A percentile compares a stretch with the other conserved stretches of the same genome.
These are phyloP conservation scores for Gomphus bonarii DNA, from an alignment of 1,284 basidiomycete genomes.

Conservation along the genomic window DNA sequence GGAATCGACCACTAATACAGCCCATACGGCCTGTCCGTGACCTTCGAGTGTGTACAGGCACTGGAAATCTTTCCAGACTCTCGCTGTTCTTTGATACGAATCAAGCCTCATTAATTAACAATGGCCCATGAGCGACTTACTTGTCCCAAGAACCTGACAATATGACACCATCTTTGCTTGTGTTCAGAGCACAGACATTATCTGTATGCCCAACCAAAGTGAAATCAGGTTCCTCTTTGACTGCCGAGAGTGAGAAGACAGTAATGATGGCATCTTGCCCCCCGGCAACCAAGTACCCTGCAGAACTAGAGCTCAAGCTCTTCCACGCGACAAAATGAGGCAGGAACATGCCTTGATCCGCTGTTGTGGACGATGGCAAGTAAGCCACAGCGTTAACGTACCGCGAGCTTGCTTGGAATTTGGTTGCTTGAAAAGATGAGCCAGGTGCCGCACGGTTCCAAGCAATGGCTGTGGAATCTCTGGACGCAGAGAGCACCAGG, in stretches of 20 bases:
- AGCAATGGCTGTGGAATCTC: slow-evolving; percentile 81
- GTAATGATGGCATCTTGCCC: slow-evolving; percentile 82
- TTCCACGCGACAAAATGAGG: background rate
- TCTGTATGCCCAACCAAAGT: slow-evolving; percentile 82
- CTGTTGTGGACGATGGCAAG: slow-evolving; percentile 52
- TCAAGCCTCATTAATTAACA: background rate
- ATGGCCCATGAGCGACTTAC: slow-evolving; percentile 33
- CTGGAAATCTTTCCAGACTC: slow-evolving; percentile 84
- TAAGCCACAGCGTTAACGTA: slow-evolving; percentile 80
- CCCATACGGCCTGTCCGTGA: slow-evolving; percentile 92
- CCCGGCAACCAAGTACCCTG: slow-evolving; percentile 78
- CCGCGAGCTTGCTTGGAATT: slow-evolving; percentile 60
- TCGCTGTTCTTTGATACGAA: slow-evolving; percentile 60
- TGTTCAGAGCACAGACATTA: slow-evolving; percentile 85
- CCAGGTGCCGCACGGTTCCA: slow-evolving; percentile 57
- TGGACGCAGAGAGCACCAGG: slow-evolving; percentile 77
- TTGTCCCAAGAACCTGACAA: slow-evolving; percentile 98
- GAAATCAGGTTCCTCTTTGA: slow-evolving; percentile 61
- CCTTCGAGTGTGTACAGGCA: slow-evolving; percentile 71
- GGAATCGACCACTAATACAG: slow-evolving; percentile 73
- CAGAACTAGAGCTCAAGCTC: background rate
- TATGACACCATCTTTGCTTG: slow-evolving; percentile 57
- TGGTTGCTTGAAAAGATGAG: slow-evolving; percentile 41
- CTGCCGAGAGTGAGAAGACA: slow-evolving; percentile 54
- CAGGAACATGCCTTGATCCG: slow-evolving; percentile 30